Evolutionary conservation across 1,139 yeast genomes (phyloP), one percentile per base, ranked within the genome.

Genomic region (Pichia sp.): DNA sequence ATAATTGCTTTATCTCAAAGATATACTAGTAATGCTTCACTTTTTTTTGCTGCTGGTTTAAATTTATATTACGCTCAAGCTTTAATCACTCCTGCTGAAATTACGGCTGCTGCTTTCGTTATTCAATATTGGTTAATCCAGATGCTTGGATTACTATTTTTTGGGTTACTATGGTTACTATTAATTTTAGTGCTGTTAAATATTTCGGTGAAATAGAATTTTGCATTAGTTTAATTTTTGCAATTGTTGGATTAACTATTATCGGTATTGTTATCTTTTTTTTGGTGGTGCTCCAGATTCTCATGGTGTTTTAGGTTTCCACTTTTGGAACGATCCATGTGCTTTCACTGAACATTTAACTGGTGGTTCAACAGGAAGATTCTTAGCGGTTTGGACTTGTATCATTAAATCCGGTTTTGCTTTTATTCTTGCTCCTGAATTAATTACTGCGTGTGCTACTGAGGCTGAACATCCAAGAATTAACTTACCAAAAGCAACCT

Each of bases 341-440:
- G 63, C 69, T 1, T 65, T 65, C 46, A 50, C 47, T 26, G 60
- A 64, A 42, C 66, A 68, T 47, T 54, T 75, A 37, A 64, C 62
- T 9, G 59, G 65, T 18, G 75, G 84, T 11, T 59, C 71, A 25
- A 78, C 84, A n/a, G 95, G 93, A 24, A 63, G 78, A 52, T 80
- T 80, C 55, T 66, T 79, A 43, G 86, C 83, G 33, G 79, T 84
- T 80, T 74, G 81, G 52, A 68, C 79, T 14, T 76, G 86, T 7
- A 66, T 81, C 52, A 74, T 81, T 47, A 73, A 73, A 48, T 80
- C 89, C 30, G 86, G 86, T 49, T 87, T 87, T 66, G 81, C 94
- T 34, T 81, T 83, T 53, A 76, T 72, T 54, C 41, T 55, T 22
- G 43, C 51, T 43, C 64, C 49, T 38, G 64, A 57, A 44, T 48